Percentiles rank a stretch among this genome's conserved stretches.
Conservation (phyloP, 2,329 filamentous ascomycete species). For the Pestalotiopsis sp. region DNA sequence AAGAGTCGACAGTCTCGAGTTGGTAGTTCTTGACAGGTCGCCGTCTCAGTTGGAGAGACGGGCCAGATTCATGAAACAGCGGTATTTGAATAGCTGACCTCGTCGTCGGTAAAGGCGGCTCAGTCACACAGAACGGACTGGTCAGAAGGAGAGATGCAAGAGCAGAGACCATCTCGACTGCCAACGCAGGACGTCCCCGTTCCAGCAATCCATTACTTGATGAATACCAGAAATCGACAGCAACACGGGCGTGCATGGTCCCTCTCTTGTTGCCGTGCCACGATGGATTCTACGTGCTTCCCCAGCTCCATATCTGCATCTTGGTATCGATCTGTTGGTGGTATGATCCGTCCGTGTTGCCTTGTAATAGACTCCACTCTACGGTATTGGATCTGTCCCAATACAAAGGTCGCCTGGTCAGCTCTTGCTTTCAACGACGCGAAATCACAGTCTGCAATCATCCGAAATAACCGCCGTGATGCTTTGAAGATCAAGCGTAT, state of each 20-base stretch:
- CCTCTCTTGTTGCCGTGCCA: not conserved
- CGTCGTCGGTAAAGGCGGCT: not conserved
- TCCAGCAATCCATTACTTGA: not conserved
- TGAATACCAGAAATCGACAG: not conserved
- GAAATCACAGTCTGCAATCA: not conserved
- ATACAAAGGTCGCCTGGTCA: not conserved
- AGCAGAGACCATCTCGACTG: not conserved
- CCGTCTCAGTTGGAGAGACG: not conserved
- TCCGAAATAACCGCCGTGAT: not conserved
- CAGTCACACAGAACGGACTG: not conserved
- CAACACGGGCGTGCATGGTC: not conserved
- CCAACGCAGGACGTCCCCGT: not conserved
- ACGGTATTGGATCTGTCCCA: not conserved
- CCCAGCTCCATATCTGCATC: not conserved
- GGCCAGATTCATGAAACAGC: not conserved
- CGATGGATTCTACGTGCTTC: not conserved
- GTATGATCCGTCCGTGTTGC: not conserved
- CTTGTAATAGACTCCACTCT: not conserved
- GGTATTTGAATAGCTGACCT: not conserved
- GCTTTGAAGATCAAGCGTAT: not conserved
- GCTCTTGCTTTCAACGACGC: not conserved
- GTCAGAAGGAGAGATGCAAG: not conserved
- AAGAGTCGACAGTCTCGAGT: not conserved
- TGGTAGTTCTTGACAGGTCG: not conserved
- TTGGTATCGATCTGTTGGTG: not conserved